Evolutionary conservation across 768 basidiomycete genomes (phyloP), one percentile per base, ranked within the genome.

Genomic region (Austroboletus eburneus): DNA sequence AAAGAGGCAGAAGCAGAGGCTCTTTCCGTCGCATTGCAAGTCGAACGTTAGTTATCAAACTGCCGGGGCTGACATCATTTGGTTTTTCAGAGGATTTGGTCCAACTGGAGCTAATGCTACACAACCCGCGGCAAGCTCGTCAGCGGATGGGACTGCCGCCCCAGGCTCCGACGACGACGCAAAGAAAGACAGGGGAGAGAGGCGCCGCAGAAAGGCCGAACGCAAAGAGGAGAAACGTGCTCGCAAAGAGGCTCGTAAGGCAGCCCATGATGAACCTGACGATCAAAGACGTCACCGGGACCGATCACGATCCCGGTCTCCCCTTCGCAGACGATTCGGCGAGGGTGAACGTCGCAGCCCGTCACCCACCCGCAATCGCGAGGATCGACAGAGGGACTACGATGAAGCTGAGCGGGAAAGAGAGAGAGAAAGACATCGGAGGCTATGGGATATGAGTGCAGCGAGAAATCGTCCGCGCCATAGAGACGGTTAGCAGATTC

Each of bases 1-100:
- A 95, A 96, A 64, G 87, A 92, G 59, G 76, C 84, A 14, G 94
- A 97, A 62, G 89, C 87, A 20, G 91, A 96, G 47, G 93, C 92
- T 0, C 69, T 97, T 42, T 72, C 87, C 14, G 77, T 82, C 22
- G 91, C 89, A 35, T 69, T 97, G 85, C 86, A 52, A 38, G 82
- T 73, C n/a, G 8, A 18, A 24, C 39, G 12, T 27, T 27, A 27
- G 27, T n/a, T n/a, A 14, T 45, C 35, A 5, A 33, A 9, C 12
- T 24, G 33, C 43, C 9, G 9, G 21, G 23, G 21, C 48, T 48
- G 20, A 63, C 45, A 30, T 12, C 18, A 29, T 34, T 40, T 48
- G 49, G 49, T n/a, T 53, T n/a, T 48, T 10, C 58, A 91, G 88
- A 44, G 90, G 90, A 4, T 91, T 87, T 63, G 84, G 79, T 35